Evolutionary conservation across 208 protist species (phyloP).

Genomic region (Phytomonas sp.): DNA sequence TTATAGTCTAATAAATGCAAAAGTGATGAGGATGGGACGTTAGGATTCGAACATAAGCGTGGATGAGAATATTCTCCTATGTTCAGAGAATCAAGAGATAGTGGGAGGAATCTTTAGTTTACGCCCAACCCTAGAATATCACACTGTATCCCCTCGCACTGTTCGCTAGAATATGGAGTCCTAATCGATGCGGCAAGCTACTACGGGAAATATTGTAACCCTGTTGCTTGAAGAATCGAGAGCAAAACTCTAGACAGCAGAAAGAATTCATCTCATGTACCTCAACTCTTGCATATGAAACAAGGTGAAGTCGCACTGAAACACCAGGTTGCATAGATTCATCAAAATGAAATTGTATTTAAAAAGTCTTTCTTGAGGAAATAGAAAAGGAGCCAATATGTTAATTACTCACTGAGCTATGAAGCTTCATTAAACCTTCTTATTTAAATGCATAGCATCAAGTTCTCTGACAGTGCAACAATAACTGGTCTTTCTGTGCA

Average conservation of each 20-base stretch:
- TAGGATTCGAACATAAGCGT: too few relatives aligned
- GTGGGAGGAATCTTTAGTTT: too few relatives aligned
- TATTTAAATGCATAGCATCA: not conserved
- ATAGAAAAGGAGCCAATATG: not conserved
- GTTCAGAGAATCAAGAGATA: too few relatives aligned
- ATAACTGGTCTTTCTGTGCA: not conserved
- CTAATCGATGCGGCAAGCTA: not conserved
- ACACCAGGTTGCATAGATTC: not conserved
- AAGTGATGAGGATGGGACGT: too few relatives aligned
- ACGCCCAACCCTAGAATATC: too few relatives aligned
- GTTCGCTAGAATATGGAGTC: not conserved
- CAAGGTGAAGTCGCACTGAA: not conserved
- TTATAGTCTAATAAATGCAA: too few relatives aligned
- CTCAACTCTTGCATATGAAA: not conserved
- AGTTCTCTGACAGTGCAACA: not conserved
- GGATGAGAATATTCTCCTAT: too few relatives aligned
- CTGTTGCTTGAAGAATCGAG: not conserved
- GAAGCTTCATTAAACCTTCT: not conserved
- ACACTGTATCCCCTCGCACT: too few relatives aligned
- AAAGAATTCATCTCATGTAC: not conserved
- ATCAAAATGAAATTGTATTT: not conserved
- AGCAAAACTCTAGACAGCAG: not conserved
- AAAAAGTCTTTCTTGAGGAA: not conserved
- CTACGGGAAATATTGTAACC: not conserved
- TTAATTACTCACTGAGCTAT: not conserved